A percentile compares a stretch with the other conserved stretches of the same genome.
Conservation (phyloP, 2,329 filamentous ascomycete genomes). For the Chaetomiaceae sp. region DNA sequence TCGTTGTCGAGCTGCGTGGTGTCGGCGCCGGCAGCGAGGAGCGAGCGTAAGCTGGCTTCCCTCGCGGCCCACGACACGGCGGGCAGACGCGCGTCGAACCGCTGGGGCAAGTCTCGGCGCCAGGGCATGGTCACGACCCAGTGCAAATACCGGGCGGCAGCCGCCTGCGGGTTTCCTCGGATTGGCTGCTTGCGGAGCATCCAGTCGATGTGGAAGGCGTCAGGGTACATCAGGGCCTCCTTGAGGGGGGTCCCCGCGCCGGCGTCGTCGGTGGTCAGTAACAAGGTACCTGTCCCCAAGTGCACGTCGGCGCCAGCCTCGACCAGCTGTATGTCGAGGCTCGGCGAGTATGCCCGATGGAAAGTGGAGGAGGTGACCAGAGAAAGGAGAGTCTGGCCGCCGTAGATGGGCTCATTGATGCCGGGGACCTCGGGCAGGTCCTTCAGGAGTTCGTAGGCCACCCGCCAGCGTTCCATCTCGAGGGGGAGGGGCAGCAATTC, state of each 20-base stretch:
- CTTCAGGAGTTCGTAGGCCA: neutral
- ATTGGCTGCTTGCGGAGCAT: constrained; percentile 10
- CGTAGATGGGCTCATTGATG: neutral
- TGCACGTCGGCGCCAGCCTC: constrained; percentile 6
- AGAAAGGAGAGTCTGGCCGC: neutral
- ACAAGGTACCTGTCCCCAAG: neutral
- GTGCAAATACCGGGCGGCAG: neutral
- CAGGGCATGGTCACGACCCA: neutral
- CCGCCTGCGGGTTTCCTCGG: constrained; percentile 4
- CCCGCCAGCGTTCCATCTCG: too few relatives aligned
- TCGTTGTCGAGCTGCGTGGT: neutral
- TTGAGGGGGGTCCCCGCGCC: neutral
- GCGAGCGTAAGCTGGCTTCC: neutral
- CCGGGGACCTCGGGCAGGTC: neutral
- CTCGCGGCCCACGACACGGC: neutral
- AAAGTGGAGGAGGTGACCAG: neutral
- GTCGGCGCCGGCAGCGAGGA: constrained; percentile 9
- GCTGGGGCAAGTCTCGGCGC: neutral
- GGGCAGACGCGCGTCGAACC: too few relatives aligned
- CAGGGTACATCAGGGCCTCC: neutral
- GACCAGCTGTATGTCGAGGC: neutral
- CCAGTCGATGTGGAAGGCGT: neutral
- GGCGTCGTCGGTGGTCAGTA: too few relatives aligned
- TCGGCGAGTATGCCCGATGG: neutral
- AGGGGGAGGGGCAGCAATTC: neutral